Percentiles rank a stretch among this genome's conserved stretches.
These are phyloP conservation scores for Berberis thunbergii DNA, from an alignment of 164 flowering plant genomes.

Conservation along the genomic window DNA sequence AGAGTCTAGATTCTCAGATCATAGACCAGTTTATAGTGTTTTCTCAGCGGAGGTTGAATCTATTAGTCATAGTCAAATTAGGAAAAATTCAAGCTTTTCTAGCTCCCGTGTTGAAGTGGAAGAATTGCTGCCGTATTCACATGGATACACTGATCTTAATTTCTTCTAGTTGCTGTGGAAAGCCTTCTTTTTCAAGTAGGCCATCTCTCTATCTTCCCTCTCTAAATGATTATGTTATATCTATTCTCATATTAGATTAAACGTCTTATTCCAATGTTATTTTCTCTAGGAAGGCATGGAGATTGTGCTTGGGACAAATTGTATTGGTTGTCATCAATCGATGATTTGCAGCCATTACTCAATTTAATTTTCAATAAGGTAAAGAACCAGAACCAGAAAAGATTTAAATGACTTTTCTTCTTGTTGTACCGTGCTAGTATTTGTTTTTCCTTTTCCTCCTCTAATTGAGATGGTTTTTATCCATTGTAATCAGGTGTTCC, in stretches of 20 bases:
- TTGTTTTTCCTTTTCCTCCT: too few species aligned
- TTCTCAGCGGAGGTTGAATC: conserved; percentile 73
- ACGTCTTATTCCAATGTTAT: neutral
- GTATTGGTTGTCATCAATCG: neutral
- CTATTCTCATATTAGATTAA: neutral
- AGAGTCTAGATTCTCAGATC: conserved; percentile 81
- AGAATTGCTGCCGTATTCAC: conserved; percentile 60
- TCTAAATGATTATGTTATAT: neutral
- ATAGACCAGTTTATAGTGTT: conserved; percentile 74
- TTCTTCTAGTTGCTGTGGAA: conserved; percentile 23
- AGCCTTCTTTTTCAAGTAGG: neutral
- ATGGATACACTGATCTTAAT: conserved; percentile 45
- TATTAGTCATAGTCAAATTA: conserved; percentile 38
- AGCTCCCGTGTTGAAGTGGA: conserved; percentile 74
- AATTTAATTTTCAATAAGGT: neutral
- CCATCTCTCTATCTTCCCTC: neutral
- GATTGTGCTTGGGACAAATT: neutral
- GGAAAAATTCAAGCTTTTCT: conserved; percentile 55
- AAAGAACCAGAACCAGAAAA: neutral
- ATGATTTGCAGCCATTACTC: neutral
- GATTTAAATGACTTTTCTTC: neutral
- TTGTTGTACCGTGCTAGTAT: too few species aligned
- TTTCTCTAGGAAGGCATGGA: neutral
- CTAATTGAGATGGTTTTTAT: too few species aligned
- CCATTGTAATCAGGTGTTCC: neutral